Evolutionary conservation across 116 monocot species (phyloP), one percentile per base, ranked within the genome.

Genomic region (Zostera marina): DNA sequence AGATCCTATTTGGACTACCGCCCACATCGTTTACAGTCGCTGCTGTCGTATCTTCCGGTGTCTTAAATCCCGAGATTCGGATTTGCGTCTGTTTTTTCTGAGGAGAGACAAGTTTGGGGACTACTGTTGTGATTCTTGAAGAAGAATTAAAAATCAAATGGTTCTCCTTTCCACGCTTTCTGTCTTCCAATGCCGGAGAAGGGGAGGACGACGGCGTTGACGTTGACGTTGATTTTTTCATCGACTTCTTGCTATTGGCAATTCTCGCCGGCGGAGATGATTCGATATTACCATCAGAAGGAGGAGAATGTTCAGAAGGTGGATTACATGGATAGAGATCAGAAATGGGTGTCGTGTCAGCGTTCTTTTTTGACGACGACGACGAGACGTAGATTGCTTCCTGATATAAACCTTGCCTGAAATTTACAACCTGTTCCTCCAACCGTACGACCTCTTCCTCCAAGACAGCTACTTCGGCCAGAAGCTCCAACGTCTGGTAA

Each of bases 381-480:
- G 32, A 76, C 16, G 88, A 81, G 26, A 81, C 53, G 42, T 76
- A 71, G 22, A 86, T 70, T 44, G 96, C 90, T 59, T 96, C 90
- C 59, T 85, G 78, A 66, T 80, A 82, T 7, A 96, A 68, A 11
- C 83, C 82, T 48, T 98, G 96, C 48, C 90, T 54, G 64, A 82
- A 90, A 63, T 71, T 80, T 45, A 90, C 80, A 15, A 98, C 80
- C 60, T 90, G 90, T 15, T 91, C 91, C 69, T 91, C 91, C 8
- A 91, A 79, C 46, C 85, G 53, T 7, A 79, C 74, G 17, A 92
- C 96, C 58, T 98, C 96, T 63, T 98, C 96, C 52, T 98, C 96
- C 68, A 98, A 60, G 7, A 98, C 83, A 4, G 96, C 96, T 7
- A 98, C 96, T 71, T 98, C 96, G 17, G 96, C 96, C n/a, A 98